These are phyloP conservation scores for Coffea eugenioides DNA, from an alignment of 257 asterid genomes.

Conservation along the genomic window DNA sequence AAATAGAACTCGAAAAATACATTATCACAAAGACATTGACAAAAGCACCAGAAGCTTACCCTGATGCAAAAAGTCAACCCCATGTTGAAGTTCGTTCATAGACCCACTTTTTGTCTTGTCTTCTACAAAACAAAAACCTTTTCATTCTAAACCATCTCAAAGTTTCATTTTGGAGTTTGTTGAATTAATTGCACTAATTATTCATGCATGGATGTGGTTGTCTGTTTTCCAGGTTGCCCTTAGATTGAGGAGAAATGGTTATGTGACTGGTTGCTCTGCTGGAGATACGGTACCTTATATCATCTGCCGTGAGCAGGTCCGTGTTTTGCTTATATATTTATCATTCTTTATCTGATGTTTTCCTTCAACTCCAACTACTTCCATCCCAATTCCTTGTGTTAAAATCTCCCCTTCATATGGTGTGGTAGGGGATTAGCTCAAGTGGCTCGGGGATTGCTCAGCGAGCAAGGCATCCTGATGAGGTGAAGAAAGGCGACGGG, in stretches of 20 bases:
- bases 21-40: constrained; percentile 87
- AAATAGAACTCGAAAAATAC: constrained; percentile 79
- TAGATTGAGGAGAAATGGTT: constrained; percentile 80
- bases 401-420: constrained; percentile 6
- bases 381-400: neutral
- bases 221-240: constrained; percentile 74
- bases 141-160: neutral
- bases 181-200: neutral
- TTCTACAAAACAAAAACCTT: neutral
- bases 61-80: constrained; percentile 93
- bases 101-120: constrained; percentile 11
- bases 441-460: constrained; percentile 83
- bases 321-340: constrained; percentile 5
- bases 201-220: constrained; percentile 22
- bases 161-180: constrained; percentile 1
- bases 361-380: neutral
- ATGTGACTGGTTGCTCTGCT: constrained; percentile 86
- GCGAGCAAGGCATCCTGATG: constrained; percentile 99
- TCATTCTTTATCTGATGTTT: constrained; percentile 13
- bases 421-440: constrained; percentile 66
- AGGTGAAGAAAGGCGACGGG: constrained; percentile 68
- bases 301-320: constrained; percentile 92
- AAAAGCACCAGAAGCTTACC: constrained; percentile 94
- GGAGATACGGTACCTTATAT: constrained; percentile 96
- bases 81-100: constrained; percentile 79